phyloP scores from a whole-genome alignment of 257 asterid species.

The Solanum paucissectum region DNA sequence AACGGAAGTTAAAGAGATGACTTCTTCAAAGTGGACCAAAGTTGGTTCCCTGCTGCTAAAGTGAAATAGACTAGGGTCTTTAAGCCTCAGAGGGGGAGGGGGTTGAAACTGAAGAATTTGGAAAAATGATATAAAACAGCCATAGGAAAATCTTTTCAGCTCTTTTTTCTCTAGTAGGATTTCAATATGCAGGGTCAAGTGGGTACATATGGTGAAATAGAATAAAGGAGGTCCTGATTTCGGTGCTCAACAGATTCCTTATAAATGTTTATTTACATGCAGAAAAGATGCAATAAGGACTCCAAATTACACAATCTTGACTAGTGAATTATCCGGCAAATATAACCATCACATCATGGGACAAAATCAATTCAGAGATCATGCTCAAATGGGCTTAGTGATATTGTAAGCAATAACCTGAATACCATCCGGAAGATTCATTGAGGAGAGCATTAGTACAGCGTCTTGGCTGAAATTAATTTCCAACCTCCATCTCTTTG shows the following conservation, averaged over 20 bases:
- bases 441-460: constrained; percentile 87
- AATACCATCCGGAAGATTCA: constrained; percentile 94
- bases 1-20: not conserved
- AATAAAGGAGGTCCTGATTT: not conserved
- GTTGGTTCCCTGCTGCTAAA: not conserved
- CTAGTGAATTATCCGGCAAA: not conserved
- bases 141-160: not conserved
- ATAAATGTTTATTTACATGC: not conserved
- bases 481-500: constrained; percentile 93
- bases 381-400: not conserved
- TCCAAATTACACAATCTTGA: not conserved
- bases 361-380: not conserved
- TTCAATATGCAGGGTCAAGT: not conserved
- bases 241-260: not conserved
- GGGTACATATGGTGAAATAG: not conserved
- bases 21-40: not conserved
- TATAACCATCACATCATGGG: not conserved
- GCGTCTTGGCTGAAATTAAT: constrained; percentile 88
- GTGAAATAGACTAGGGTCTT: not conserved
- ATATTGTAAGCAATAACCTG: constrained; percentile 41
- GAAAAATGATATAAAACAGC: not conserved
- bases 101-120: not conserved
- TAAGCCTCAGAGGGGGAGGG: not conserved
- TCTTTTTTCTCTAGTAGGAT: not conserved
- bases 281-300: not conserved